A percentile compares a stretch with the other conserved stretches of the same genome.
These are phyloP conservation scores for Aureococcus anophagefferens DNA, from an alignment of 108 stramenopile species.

Conservation along the genomic window DNA sequence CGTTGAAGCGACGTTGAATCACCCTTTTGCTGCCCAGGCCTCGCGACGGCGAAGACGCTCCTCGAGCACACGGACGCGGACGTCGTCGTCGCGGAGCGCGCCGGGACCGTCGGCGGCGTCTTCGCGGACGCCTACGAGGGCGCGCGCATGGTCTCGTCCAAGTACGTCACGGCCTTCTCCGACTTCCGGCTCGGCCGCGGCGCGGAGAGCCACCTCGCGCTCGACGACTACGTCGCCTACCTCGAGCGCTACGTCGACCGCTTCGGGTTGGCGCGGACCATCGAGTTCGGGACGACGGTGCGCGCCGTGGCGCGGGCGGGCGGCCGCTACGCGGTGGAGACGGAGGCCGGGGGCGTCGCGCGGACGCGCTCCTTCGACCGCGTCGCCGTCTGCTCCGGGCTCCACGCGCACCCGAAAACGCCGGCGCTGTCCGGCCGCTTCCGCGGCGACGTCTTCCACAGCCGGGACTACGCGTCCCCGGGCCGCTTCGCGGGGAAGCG, in stretches of 20 bases:
- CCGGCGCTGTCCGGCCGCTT: background rate
- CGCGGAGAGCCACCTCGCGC: background rate
- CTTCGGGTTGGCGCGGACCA: background rate
- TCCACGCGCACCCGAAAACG: background rate
- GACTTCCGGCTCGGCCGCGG: background rate
- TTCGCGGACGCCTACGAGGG: constrained; percentile 1
- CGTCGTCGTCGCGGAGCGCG: background rate
- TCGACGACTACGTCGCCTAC: background rate
- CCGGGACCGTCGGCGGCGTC: background rate
- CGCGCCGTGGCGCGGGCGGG: background rate
- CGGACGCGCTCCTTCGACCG: background rate
- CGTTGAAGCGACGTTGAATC: too few species aligned
- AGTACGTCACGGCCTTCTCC: background rate
- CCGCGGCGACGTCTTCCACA: background rate
- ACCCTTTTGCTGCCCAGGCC: too few species aligned
- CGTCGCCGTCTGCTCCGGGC: constrained; percentile 8
- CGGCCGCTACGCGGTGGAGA: too few species aligned
- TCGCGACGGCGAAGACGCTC: constrained; percentile 1
- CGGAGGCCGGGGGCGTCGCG: background rate
- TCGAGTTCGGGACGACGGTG: background rate
- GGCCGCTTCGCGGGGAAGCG: background rate
- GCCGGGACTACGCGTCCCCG: background rate
- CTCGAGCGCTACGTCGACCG: background rate
- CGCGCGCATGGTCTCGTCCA: constrained; percentile 1
- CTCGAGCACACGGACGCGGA: constrained; percentile 1